These are phyloP conservation scores for Aegle marmelos DNA, from an alignment of 345 rosid genomes.

Conservation along the genomic window DNA sequence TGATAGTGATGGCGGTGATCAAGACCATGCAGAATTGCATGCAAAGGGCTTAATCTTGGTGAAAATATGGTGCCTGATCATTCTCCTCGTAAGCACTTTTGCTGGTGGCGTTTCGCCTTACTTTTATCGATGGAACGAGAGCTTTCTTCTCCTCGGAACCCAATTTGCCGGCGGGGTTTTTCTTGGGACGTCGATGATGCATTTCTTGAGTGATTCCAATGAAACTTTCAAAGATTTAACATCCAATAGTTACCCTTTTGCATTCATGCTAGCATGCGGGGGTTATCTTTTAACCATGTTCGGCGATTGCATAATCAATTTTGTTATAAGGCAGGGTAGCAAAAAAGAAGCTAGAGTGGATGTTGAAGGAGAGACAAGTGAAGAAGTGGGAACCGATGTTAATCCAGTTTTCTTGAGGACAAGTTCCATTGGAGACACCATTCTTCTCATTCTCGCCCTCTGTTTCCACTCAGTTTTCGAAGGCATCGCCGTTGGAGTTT, in stretches of 20 bases:
- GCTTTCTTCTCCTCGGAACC: conserved; percentile 68
- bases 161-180: conserved; percentile 84
- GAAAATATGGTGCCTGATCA: conserved; percentile 71
- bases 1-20: neutral
- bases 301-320: conserved; percentile 54
- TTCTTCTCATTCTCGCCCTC: conserved; percentile 66
- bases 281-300: conserved; percentile 85
- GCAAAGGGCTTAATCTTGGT: conserved; percentile 48
- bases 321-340: conserved; percentile 23
- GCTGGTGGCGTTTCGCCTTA: conserved; percentile 72
- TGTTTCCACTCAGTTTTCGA: conserved; percentile 86
- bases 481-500: conserved; percentile 84
- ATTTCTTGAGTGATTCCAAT: conserved; percentile 72
- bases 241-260: conserved; percentile 58
- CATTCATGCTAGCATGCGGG: conserved; percentile 65
- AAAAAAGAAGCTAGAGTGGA: conserved; percentile 21
- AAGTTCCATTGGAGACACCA: conserved; percentile 55
- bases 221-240: conserved; percentile 53
- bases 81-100: conserved; percentile 62
- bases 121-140: conserved; percentile 70
- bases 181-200: conserved; percentile 64
- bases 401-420: conserved; percentile 45
- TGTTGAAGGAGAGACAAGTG: conserved; percentile 33
- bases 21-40: conserved; percentile 23
- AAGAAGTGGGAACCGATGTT: conserved; percentile 15